Evolutionary conservation across 192 early-diverging fungal genomes (phyloP).

Genomic region (Coemansia sp.): DNA sequence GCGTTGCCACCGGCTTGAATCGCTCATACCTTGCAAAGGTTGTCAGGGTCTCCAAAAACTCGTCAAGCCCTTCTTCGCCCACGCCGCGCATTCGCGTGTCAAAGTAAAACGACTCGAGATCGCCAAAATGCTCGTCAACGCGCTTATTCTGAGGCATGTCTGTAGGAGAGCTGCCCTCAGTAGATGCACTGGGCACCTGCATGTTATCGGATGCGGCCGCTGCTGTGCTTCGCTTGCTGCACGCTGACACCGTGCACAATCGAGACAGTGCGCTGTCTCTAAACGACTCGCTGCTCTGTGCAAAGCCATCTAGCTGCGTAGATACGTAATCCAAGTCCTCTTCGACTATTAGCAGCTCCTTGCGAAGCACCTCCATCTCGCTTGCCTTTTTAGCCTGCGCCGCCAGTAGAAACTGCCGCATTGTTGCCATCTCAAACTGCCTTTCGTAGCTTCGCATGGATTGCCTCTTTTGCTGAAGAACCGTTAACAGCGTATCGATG

Average conservation of each 20-base stretch:
- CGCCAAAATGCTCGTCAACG: slow-evolving; percentile 65
- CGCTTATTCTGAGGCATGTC: slow-evolving; percentile 28
- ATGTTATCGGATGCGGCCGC: slow-evolving; percentile 10
- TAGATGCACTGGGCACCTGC: slow-evolving; percentile 36
- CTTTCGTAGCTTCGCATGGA: slow-evolving; percentile 58
- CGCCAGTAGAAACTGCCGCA: slow-evolving; percentile 66
- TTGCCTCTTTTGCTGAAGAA: slow-evolving; percentile 65
- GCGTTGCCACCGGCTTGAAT: slow-evolving; percentile 72
- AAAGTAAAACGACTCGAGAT: slow-evolving; percentile 76
- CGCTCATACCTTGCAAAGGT: slow-evolving; percentile 67
- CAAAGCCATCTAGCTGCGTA: slow-evolving; percentile 40
- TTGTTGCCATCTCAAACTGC: slow-evolving; percentile 59
- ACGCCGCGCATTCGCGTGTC: slow-evolving; percentile 57
- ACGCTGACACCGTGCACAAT: slow-evolving; percentile 1
- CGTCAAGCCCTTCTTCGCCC: slow-evolving; percentile 36
- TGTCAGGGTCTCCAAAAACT: slow-evolving; percentile 61
- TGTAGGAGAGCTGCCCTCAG: slow-evolving; percentile 9
- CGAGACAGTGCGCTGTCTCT: slow-evolving; percentile 1
- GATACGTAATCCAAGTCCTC: slow-evolving; percentile 43
- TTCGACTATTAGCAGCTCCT: slow-evolving; percentile 45
- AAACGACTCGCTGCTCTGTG: slow-evolving; percentile 9
- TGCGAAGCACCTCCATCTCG: slow-evolving; percentile 45
- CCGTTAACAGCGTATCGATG: slow-evolving; percentile 61
- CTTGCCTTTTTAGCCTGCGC: slow-evolving; percentile 61
- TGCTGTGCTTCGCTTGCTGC: not conserved